Evolutionary conservation across 169 alveolate species (phyloP).

Genomic region (Plasmodium berghei): DNA sequence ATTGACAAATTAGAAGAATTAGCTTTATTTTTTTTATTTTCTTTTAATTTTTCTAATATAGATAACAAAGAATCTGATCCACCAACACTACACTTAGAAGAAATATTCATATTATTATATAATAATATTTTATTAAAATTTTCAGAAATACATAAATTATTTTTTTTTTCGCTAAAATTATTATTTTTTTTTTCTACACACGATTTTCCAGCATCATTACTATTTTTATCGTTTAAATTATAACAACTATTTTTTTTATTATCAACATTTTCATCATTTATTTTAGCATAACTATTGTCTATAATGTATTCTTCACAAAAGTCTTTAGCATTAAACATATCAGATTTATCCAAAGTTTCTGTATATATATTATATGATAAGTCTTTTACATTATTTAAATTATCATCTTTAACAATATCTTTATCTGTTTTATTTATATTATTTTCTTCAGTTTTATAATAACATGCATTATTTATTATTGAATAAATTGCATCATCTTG

Average conservation of each 20-base stretch:
- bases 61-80: constrained; percentile 4
- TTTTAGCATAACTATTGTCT: neutral
- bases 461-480: too few species aligned
- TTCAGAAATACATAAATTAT: constrained; percentile 56
- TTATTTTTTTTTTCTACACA: constrained; percentile 22
- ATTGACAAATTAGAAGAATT: neutral
- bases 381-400: too few species aligned
- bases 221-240: too few species aligned
- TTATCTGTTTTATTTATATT: too few species aligned
- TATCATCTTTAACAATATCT: too few species aligned
- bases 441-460: too few species aligned
- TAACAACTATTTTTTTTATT: neutral
- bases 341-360: too few species aligned
- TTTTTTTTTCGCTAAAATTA: constrained; percentile 20
- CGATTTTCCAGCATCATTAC: constrained; percentile 7
- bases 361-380: too few species aligned
- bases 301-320: too few species aligned
- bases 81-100: neutral
- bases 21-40: constrained; percentile 13
- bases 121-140: constrained; percentile 60
- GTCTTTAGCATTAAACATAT: too few species aligned
- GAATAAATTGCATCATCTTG: neutral
- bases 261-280: neutral
- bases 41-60: constrained; percentile 24
- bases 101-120: constrained; percentile 5